These are phyloP conservation scores for Dactylella cylindrospora DNA, from an alignment of 2,329 filamentous ascomycete species.

Conservation along the genomic window DNA sequence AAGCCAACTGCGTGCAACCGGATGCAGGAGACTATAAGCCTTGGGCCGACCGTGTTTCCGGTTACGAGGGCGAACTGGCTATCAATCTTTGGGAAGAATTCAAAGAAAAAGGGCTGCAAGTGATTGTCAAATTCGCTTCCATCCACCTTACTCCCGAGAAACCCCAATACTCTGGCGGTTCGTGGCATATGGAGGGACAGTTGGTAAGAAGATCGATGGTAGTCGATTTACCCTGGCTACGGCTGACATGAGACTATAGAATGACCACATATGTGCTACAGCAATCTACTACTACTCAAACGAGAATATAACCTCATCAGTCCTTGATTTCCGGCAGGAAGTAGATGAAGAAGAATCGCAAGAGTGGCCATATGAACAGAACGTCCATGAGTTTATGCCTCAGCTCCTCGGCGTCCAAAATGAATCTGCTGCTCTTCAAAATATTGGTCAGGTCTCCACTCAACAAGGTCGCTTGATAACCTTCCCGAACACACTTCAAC, in stretches of 20 bases:
- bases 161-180: constrained; percentile 59
- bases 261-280: constrained; percentile 66
- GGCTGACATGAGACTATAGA: constrained; percentile 50
- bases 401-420: constrained; percentile 53
- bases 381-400: constrained; percentile 51
- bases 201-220: constrained; percentile 43
- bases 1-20: constrained; percentile 28
- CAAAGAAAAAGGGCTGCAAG: constrained; percentile 57
- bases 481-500: constrained; percentile 61
- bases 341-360: constrained; percentile 49
- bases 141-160: constrained; percentile 63
- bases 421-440: constrained; percentile 52
- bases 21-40: constrained; percentile 44
- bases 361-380: constrained; percentile 49
- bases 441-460: constrained; percentile 57
- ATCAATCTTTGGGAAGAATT: constrained; percentile 44
- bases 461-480: constrained; percentile 57
- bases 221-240: background rate
- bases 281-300: constrained; percentile 65
- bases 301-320: constrained; percentile 61
- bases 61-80: background rate
- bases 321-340: constrained; percentile 58
- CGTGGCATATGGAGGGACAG: constrained; percentile 61
- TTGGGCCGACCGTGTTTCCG: constrained; percentile 28
- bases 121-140: constrained; percentile 65